phyloP scores from a whole-genome alignment of 768 basidiomycete species.

The Hortiboletus flavorubellus region DNA sequence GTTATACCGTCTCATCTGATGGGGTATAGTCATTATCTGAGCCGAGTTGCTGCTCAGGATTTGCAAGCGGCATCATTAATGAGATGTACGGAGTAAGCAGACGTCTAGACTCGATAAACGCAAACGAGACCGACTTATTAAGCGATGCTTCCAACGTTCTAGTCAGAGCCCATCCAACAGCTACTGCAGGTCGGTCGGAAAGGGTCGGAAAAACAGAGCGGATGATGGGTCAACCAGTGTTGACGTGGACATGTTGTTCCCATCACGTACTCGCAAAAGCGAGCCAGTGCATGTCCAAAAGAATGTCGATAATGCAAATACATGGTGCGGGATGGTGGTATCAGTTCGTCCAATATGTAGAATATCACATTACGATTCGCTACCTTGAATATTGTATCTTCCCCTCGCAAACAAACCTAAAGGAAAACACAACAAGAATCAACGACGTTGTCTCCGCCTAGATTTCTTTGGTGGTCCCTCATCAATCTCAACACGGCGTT shows the following conservation, averaged over 20 bases:
- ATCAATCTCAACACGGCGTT: constrained; percentile 61
- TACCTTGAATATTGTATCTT: constrained; percentile 28
- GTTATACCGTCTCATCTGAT: constrained; percentile 11
- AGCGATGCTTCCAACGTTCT: constrained; percentile 3
- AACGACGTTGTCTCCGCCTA: constrained; percentile 22
- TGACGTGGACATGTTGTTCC: background rate
- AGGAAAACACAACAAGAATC: constrained; percentile 7
- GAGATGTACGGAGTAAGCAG: background rate
- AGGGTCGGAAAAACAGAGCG: background rate
- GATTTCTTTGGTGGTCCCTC: constrained; percentile 35
- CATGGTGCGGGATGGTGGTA: constrained; percentile 18
- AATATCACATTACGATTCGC: constrained; percentile 31
- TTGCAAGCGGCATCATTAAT: constrained; percentile 1
- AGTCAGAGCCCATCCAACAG: background rate
- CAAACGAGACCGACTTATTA: constrained; percentile 16
- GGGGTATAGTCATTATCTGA: background rate
- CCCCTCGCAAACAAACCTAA: constrained; percentile 6
- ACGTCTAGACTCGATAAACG: background rate
- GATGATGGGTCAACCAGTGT: background rate
- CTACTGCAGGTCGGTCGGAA: background rate
- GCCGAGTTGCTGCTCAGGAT: background rate
- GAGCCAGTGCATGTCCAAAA: constrained; percentile 12
- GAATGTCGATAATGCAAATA: constrained; percentile 26
- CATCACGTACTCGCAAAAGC: background rate
- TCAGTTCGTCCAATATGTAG: constrained; percentile 29